Percentiles rank a stretch among this genome's conserved stretches.
These are phyloP conservation scores for Gymnopilus dilepis DNA, from an alignment of 768 basidiomycete genomes.

Conservation along the genomic window DNA sequence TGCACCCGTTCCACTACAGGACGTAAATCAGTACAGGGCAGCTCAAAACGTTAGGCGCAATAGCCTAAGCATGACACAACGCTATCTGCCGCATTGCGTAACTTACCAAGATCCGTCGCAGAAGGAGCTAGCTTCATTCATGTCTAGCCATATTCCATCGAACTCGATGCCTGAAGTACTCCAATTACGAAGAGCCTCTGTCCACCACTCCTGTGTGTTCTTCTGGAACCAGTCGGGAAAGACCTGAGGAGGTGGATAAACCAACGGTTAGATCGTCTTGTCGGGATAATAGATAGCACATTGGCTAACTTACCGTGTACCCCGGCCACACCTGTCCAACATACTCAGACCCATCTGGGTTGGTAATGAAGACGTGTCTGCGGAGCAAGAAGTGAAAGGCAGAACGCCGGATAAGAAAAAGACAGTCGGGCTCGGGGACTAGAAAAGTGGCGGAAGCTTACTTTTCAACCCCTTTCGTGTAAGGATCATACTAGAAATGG, in stretches of 20 bases:
- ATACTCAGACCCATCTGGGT: constrained; percentile 75
- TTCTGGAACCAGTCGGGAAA: constrained; percentile 40
- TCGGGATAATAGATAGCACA: not conserved
- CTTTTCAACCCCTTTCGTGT: constrained; percentile 64
- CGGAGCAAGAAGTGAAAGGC: constrained; percentile 1
- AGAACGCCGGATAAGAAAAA: constrained; percentile 10
- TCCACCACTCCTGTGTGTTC: constrained; percentile 38
- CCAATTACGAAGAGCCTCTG: constrained; percentile 38
- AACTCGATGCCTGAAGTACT: constrained; percentile 34
- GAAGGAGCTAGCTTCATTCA: constrained; percentile 42
- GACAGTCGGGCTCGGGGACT: constrained; percentile 13
- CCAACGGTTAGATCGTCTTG: not conserved
- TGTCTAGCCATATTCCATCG: constrained; percentile 40
- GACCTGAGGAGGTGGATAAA: constrained; percentile 18
- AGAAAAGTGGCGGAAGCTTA: constrained; percentile 35
- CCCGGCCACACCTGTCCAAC: constrained; percentile 83
- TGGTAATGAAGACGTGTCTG: constrained; percentile 76
- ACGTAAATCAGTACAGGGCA: constrained; percentile 52
- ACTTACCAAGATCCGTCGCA: constrained; percentile 42
- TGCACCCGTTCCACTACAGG: constrained; percentile 4
- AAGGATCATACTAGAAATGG: constrained; percentile 63
- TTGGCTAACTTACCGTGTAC: constrained; percentile 53
- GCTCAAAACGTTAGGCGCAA: constrained; percentile 4
- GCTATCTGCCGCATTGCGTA: not conserved
- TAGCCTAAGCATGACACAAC: not conserved